A percentile compares a stretch with the other conserved stretches of the same genome.
Conservation (phyloP, 2,329 filamentous ascomycete genomes). For the Coniochaeta prunicola region DNA sequence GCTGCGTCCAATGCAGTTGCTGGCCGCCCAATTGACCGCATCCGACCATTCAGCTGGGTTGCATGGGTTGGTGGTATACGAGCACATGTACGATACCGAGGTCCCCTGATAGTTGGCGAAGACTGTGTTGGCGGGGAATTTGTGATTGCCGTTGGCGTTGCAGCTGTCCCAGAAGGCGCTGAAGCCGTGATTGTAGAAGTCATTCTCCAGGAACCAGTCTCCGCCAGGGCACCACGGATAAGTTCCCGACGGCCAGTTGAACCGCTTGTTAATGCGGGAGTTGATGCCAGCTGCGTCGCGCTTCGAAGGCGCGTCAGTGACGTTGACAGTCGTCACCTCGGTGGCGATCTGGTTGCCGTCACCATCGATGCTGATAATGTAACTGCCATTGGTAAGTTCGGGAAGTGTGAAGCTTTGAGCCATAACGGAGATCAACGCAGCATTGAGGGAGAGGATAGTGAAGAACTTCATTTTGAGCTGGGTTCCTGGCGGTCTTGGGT, state of each 20-base stretch:
- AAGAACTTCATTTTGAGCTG: constrained; percentile 3
- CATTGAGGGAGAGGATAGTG: background rate
- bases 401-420: constrained; percentile 1
- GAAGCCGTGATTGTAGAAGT: constrained; percentile 4
- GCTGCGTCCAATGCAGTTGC: background rate
- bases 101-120: constrained; percentile 1
- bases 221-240: constrained; percentile 2
- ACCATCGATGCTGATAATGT: constrained; percentile 2
- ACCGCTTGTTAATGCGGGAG: constrained; percentile 2
- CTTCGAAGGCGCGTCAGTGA: background rate
- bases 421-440: background rate
- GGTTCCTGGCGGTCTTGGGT: no score
- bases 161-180: background rate
- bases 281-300: background rate
- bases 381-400: constrained; percentile 1
- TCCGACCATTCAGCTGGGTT: constrained; percentile 2
- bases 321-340: background rate
- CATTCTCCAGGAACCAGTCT: background rate
- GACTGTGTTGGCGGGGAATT: background rate
- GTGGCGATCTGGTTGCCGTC: constrained; percentile 2
- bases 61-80: constrained; percentile 2
- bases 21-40: constrained; percentile 2
- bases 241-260: constrained; percentile 3
- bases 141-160: background rate
- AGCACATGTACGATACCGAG: constrained; percentile 3